phyloP scores from a whole-genome alignment of 1,284 basidiomycete species.

The Microbotryum violaceum region DNA sequence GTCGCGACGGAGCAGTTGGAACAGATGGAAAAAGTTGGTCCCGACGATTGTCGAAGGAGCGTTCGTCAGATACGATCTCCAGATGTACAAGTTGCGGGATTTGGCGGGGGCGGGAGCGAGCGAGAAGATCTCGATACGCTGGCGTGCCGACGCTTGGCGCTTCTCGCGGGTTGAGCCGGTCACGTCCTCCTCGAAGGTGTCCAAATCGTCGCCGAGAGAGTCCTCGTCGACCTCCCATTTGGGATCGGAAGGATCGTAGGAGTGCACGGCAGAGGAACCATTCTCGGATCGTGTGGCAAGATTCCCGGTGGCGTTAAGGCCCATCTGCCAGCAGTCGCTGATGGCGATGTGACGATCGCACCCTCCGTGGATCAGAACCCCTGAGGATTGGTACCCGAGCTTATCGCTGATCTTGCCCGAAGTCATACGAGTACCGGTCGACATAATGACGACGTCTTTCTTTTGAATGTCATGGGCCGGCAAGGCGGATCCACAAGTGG shows the following conservation, averaged over 20 bases:
- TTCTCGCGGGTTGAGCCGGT: background rate
- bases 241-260: background rate
- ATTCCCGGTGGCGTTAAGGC: background rate
- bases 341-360: background rate
- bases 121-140: background rate
- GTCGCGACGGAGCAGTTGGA: background rate
- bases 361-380: background rate
- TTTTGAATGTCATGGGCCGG: background rate
- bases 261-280: background rate
- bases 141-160: background rate
- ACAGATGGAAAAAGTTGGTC: background rate
- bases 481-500: too few species aligned
- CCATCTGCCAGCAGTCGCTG: background rate
- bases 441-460: background rate
- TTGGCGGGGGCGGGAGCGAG: background rate
- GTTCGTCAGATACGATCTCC: background rate
- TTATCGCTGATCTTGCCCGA: background rate
- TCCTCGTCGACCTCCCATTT: background rate
- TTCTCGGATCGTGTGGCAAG: conserved; percentile 2
- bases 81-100: background rate
- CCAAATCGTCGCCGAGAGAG: background rate
- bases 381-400: background rate
- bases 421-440: background rate
- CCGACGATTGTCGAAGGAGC: background rate
- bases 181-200: background rate